Base-by-base conservation (phyloP, 164 flowering plant species). In the Liquidambar formosana region DNA sequence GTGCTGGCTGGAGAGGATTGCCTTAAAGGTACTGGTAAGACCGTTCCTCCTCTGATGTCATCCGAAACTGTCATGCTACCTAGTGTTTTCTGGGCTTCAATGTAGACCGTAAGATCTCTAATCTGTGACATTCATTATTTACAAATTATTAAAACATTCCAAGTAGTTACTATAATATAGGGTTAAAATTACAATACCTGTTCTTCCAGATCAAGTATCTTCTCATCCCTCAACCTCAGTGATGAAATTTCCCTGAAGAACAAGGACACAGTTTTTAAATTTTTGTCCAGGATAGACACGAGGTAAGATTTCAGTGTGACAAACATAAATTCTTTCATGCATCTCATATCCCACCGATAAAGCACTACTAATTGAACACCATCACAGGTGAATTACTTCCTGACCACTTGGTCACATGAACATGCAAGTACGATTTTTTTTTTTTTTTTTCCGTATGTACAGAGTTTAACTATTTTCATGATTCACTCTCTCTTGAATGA, bases 81-180 rank as follows among this genome's bases (percentile, higher is more conserved):
- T 8, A 92, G 71, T 41, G 89, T 85, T 78, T 75, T 89, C 66
- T 88, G 97, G 57, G 97, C 92, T 82, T 88, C 88, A 28, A 91
- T 64, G 68, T 85, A 92, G 45, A 95, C 80, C 12, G 75, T 86
- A 38, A 93, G 79, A 78, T 95, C 97, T 67, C 97, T 82, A 28
- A 93, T 86, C 99, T 92, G 93, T 6, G 33, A 21, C 33, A 15
- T 68, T 38, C 44, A 49, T 28, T 13, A 48, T 14, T 52, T 0
- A 48, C 3, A 21, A 12, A 38, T 49, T 33, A 33, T 33, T 33
- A 33, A 2, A 33, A 33, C 2, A 33, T n/a, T n/a, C 41, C 41
- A 33, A 33, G 4, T 33, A 33, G 4, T 33, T 33, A 2, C 41
- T 6, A 33, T 2, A 33, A 6, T 6, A 33, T 33, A 33, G 2